Evolutionary conservation across 192 early-diverging fungal species (phyloP).

Genomic region (Podila horticola): DNA sequence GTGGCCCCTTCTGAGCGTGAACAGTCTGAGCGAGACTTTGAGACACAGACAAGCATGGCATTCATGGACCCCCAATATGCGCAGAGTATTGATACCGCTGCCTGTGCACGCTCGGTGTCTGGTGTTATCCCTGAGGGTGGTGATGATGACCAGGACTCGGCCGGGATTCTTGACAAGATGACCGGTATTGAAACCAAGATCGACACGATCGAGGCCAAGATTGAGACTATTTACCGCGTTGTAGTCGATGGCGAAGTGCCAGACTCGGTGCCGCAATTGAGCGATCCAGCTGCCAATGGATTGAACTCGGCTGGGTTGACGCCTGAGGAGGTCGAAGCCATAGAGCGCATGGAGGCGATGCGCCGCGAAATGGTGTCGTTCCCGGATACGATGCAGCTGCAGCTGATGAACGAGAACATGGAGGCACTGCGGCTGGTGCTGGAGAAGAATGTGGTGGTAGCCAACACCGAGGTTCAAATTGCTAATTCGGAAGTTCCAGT

Average conservation of each 20-base stretch:
- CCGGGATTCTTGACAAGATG: not conserved
- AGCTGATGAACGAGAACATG: not conserved
- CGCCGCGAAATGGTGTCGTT: not conserved
- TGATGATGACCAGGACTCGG: not conserved
- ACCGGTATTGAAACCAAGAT: not conserved
- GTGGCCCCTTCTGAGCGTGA: no score
- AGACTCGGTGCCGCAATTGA: not conserved
- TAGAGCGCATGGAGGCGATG: not conserved
- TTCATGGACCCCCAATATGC: no score
- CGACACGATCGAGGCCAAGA: not conserved
- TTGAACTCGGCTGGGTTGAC: not conserved
- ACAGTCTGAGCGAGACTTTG: no score
- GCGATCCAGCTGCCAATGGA: not conserved
- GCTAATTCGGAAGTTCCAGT: no score
- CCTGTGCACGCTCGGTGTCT: not conserved
- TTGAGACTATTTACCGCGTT: constrained; percentile 6
- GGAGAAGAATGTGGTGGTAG: not conserved
- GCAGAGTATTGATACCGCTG: not conserved
- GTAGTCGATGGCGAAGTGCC: constrained; percentile 7
- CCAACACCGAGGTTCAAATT: no score
- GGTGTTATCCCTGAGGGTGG: not conserved
- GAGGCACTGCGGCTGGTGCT: not conserved
- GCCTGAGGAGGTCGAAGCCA: not conserved
- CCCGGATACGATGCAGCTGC: not conserved
- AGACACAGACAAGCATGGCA: no score